These are phyloP conservation scores for Blumeria graminis DNA, from an alignment of 2,329 filamentous ascomycete species.

Conservation along the genomic window DNA sequence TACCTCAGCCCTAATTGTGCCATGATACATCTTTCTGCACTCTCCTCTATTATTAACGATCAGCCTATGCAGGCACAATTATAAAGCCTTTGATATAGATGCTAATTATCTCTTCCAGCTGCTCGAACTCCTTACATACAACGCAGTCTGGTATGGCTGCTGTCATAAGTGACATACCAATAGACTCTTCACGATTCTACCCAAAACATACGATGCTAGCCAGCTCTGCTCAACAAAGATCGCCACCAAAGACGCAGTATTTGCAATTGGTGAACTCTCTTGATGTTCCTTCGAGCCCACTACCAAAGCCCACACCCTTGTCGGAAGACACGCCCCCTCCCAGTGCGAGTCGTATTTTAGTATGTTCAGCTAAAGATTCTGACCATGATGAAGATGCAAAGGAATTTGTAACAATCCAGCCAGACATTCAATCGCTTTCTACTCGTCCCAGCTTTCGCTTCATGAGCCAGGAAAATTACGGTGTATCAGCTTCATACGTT, in stretches of 20 bases:
- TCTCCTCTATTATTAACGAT: too few species aligned
- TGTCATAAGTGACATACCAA: slow-evolving; percentile 46
- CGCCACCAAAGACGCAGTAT: slow-evolving; percentile 18
- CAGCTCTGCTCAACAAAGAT: slow-evolving; percentile 21
- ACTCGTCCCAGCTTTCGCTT: slow-evolving; percentile 8
- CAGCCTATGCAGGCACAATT: too few species aligned
- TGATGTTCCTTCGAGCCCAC: slow-evolving; percentile 12
- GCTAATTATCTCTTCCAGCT: too few species aligned
- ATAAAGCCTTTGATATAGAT: too few species aligned
- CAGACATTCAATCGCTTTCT: slow-evolving; percentile 11
- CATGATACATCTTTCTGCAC: too few species aligned
- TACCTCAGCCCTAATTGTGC: too few species aligned
- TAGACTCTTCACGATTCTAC: slow-evolving; percentile 43
- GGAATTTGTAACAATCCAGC: slow-evolving; percentile 4
- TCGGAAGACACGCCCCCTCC: slow-evolving; percentile 9
- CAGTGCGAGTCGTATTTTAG: slow-evolving; percentile 6
- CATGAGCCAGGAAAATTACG: slow-evolving; percentile 12
- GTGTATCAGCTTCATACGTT: slow-evolving; percentile 5
- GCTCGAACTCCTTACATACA: background rate
- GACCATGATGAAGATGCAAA: slow-evolving; percentile 4
- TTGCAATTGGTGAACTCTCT: slow-evolving; percentile 10
- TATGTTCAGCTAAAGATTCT: slow-evolving; percentile 1
- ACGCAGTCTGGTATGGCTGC: slow-evolving; percentile 29
- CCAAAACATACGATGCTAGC: slow-evolving; percentile 35
- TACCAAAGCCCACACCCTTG: slow-evolving; percentile 7